phyloP scores from a whole-genome alignment of 495 filamentous ascomycete genomes.

The Lentithecium fluviatile region DNA sequence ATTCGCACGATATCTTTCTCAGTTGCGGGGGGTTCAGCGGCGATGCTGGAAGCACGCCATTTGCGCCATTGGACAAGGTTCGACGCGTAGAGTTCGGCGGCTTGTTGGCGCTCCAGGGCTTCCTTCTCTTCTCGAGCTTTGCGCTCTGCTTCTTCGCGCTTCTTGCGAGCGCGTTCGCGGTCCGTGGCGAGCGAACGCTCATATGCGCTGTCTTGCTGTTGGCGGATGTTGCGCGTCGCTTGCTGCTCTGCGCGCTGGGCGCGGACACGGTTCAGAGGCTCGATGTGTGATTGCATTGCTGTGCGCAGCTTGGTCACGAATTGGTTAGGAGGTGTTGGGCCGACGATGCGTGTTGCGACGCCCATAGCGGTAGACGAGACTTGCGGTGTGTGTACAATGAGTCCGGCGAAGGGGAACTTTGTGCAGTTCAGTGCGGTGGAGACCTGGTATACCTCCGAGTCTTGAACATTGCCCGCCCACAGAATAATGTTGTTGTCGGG shows the following conservation, averaged over 20 bases:
- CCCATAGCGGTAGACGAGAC: slow-evolving; percentile 84
- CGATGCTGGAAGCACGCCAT: slow-evolving; percentile 71
- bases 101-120: slow-evolving; percentile 61
- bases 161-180: slow-evolving; percentile 72
- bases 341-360: slow-evolving; percentile 70
- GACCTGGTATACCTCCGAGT: slow-evolving; percentile 92
- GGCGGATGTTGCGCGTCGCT: slow-evolving; percentile 69
- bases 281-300: slow-evolving; percentile 67
- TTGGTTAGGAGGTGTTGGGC: slow-evolving; percentile 61
- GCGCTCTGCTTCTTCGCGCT: slow-evolving; percentile 70
- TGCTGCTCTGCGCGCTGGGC: slow-evolving; percentile 72
- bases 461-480: slow-evolving; percentile 88
- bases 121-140: slow-evolving; percentile 62
- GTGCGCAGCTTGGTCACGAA: slow-evolving; percentile 70
- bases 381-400: slow-evolving; percentile 79
- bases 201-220: slow-evolving; percentile 87
- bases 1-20: slow-evolving; percentile 73
- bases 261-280: slow-evolving; percentile 66
- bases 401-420: slow-evolving; percentile 83
- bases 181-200: slow-evolving; percentile 86
- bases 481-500: slow-evolving; percentile 72
- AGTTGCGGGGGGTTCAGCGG: slow-evolving; percentile 63
- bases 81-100: slow-evolving; percentile 55
- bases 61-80: slow-evolving; percentile 70
- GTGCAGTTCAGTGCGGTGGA: slow-evolving; percentile 76